Evolutionary conservation across 495 filamentous ascomycete species (phyloP).

Genomic region (Xylaria curta): DNA sequence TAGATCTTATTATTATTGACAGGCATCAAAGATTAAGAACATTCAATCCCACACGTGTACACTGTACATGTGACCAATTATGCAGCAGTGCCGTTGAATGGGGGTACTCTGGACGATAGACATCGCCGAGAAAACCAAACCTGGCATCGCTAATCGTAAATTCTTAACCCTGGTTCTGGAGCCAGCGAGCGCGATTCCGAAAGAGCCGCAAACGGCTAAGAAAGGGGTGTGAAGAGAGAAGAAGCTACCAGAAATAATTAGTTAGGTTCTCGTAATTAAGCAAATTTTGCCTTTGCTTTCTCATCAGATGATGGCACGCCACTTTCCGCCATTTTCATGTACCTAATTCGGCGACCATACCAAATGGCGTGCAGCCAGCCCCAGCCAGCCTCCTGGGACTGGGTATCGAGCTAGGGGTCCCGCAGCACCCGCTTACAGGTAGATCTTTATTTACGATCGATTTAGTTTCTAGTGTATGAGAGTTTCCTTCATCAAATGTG

Average conservation of each 20-base stretch:
- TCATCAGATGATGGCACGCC: conserved; percentile 15
- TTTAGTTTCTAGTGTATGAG: conserved; percentile 8
- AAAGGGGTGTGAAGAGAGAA: neutral
- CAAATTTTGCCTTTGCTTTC: neutral
- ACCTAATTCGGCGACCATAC: conserved; percentile 24
- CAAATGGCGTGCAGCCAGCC: conserved; percentile 23
- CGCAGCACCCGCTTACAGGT: conserved; percentile 23
- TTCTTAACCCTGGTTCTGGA: neutral
- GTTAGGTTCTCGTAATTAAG: no score
- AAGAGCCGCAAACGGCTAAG: neutral
- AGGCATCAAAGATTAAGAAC: neutral
- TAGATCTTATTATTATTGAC: conserved; percentile 26
- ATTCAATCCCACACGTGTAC: neutral
- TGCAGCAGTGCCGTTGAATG: neutral
- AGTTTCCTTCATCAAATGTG: neutral
- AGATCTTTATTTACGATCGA: conserved; percentile 32
- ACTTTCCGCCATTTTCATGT: conserved; percentile 3
- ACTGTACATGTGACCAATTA: conserved; percentile 14
- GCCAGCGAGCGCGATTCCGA: neutral
- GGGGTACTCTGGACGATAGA: neutral
- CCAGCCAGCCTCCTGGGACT: conserved; percentile 23
- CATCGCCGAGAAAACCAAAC: neutral
- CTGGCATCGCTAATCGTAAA: conserved; percentile 17
- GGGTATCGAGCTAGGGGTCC: conserved; percentile 21
- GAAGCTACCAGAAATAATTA: neutral